A percentile compares a stretch with the other conserved stretches of the same genome.
Conservation (phyloP, 1,284 basidiomycete genomes). For the Paramarasmius palmivorus region DNA sequence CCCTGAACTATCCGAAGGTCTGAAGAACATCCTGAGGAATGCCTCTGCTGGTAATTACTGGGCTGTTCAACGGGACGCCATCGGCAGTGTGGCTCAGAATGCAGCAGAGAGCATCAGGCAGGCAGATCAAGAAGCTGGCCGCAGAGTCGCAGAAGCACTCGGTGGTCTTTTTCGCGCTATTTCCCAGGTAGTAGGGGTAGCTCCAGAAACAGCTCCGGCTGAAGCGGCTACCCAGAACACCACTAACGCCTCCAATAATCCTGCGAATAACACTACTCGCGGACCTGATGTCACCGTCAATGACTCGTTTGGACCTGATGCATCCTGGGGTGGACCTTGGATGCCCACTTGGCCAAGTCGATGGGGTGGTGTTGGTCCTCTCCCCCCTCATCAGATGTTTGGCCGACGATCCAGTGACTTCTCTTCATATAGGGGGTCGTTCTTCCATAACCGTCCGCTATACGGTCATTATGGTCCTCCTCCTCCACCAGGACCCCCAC, state of each 20-base stretch:
- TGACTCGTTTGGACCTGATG: slow-evolving; percentile 14
- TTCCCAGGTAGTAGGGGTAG: slow-evolving; percentile 33
- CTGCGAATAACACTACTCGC: slow-evolving; percentile 15
- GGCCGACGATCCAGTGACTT: no score
- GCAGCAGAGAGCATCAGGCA: slow-evolving; percentile 45
- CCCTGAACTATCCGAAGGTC: slow-evolving; percentile 67
- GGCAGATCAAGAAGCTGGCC: slow-evolving; percentile 62
- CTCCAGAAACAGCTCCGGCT: slow-evolving; percentile 1
- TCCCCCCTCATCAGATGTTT: neutral
- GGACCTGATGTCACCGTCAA: slow-evolving; percentile 7
- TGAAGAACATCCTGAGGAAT: slow-evolving; percentile 64
- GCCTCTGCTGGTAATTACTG: slow-evolving; percentile 66
- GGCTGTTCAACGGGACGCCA: slow-evolving; percentile 55
- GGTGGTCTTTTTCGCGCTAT: slow-evolving; percentile 57
- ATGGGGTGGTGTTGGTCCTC: slow-evolving; percentile 15
- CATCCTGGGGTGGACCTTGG: neutral
- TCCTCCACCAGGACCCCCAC: slow-evolving; percentile 20
- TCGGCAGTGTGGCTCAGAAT: slow-evolving; percentile 48
- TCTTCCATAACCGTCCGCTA: slow-evolving; percentile 4
- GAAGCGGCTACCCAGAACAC: neutral
- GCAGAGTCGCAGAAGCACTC: slow-evolving; percentile 63
- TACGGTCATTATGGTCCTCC: slow-evolving; percentile 20
- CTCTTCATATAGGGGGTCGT: no score
- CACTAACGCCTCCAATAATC: no score
- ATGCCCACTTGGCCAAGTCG: neutral